These are phyloP conservation scores for Opeltia flavorubescens DNA, from an alignment of 495 filamentous ascomycete species.

Conservation along the genomic window DNA sequence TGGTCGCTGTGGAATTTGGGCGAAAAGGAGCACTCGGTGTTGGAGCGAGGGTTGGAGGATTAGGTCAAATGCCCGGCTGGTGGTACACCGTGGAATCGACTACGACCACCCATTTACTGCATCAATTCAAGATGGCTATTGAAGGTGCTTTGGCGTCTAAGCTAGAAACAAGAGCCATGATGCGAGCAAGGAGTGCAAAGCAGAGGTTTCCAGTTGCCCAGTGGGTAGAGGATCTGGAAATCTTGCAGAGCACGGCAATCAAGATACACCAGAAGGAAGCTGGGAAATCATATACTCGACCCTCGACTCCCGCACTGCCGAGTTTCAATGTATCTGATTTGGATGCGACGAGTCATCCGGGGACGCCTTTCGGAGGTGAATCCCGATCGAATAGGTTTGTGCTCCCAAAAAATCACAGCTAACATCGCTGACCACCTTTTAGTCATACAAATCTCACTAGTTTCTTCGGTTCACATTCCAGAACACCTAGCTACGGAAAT, in stretches of 20 bases:
- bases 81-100: slow-evolving; percentile 58
- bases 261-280: slow-evolving; percentile 9
- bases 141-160: slow-evolving; percentile 50
- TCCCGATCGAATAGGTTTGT: not conserved
- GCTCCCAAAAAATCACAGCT: not conserved
- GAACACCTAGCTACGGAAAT: not conserved
- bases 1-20: slow-evolving; percentile 73
- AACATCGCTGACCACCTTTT: not conserved
- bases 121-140: slow-evolving; percentile 62
- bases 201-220: slow-evolving; percentile 64
- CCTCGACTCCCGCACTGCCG: not conserved
- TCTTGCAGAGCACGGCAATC: slow-evolving; percentile 42
- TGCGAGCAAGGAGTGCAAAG: slow-evolving; percentile 63
- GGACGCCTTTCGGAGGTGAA: not conserved
- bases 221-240: slow-evolving; percentile 50
- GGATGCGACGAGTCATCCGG: not conserved
- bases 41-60: slow-evolving; percentile 48
- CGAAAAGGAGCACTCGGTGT: slow-evolving; percentile 65
- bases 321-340: not conserved
- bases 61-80: slow-evolving; percentile 67
- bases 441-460: not conserved
- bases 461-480: not conserved
- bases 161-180: slow-evolving; percentile 41
- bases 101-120: slow-evolving; percentile 51
- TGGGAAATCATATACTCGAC: not conserved